Conservation (phyloP, 2,329 filamentous ascomycete species). For the Boeremia lycopersici region DNA sequence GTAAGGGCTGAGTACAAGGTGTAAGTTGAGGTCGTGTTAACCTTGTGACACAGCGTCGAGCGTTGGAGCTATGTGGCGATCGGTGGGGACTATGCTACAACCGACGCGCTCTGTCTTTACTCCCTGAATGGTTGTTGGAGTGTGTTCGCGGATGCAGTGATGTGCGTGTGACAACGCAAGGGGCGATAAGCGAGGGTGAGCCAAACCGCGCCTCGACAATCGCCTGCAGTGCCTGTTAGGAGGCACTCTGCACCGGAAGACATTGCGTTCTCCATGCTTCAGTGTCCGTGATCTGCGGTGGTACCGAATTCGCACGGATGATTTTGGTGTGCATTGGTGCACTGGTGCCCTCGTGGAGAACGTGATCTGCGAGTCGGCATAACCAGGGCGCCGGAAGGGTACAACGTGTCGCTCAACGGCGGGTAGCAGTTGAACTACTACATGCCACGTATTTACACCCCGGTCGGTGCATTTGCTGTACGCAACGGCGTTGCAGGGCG, state of each 20-base stretch:
- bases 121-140: background rate
- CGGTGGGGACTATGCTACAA: conserved; percentile 8
- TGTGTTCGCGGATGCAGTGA: conserved; percentile 7
- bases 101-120: background rate
- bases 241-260: background rate
- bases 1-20: background rate
- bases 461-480: background rate
- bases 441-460: conserved; percentile 6
- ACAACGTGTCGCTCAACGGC: conserved; percentile 12
- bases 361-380: conserved; percentile 7
- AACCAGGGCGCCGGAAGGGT: conserved; percentile 8
- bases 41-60: conserved; percentile 11
- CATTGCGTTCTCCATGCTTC: too few relatives aligned
- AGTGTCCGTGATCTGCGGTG: background rate
- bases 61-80: conserved; percentile 10
- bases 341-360: conserved; percentile 6
- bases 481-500: background rate
- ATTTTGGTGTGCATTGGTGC: background rate
- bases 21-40: conserved; percentile 11
- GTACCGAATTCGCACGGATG: background rate
- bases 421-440: background rate
- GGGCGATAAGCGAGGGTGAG: conserved; percentile 9
- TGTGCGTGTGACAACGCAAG: conserved; percentile 15
- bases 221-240: background rate
- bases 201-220: conserved; percentile 1